Base-by-base conservation (phyloP, 352 stramenopile species). In the Phytopythium cucurbitacearum region DNA sequence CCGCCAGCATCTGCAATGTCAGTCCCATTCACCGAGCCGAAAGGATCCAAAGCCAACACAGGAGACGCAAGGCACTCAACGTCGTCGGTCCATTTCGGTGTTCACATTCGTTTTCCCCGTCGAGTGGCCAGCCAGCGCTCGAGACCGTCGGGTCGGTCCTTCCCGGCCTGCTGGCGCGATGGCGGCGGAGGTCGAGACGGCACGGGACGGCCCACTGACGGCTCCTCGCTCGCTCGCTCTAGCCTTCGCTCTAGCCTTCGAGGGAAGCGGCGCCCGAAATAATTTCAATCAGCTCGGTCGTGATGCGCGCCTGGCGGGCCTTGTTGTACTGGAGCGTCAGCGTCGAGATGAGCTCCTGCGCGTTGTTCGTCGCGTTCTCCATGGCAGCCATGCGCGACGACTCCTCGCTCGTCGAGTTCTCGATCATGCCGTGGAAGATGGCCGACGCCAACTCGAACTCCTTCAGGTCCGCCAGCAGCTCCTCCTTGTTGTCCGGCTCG, bases 351-450 rank as follows among this genome's bases (percentile, higher is more conserved):
- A 99, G 91, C 46, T 99, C 97, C 59, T 91, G 78, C 21, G 97
- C 97, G 75, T 99, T 99, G 71, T 97, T 98, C 38, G 94, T 98
- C 43, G 97, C 96, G 69, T 99, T 99, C 72, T 99, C 97, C 97
- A 99, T 99, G 46, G 97, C 97, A 61, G 95, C 96, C 97, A 99
- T 99, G 70, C 97, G 94, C 65, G 97, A 98, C 33, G 83, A 95
- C 76, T 99, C 94, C 78, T 99, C 97, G 48, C 91, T 96, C 56
- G 97, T 98, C 61, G 95, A 95, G 71, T 91, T 98, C 78, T 99
- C 97, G 69, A 99, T 96, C 63, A 99, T 89, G 47, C 81, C 91
- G 72, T 99, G 89, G 81, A 93, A 99, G 57, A 99, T 84, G 37
- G 80, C 80, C 11, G 70, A 82, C 28, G 80, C 80, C 21, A 91